Evolutionary conservation across 768 basidiomycete species (phyloP).

Genomic region (Kwoniella dendrophila): DNA sequence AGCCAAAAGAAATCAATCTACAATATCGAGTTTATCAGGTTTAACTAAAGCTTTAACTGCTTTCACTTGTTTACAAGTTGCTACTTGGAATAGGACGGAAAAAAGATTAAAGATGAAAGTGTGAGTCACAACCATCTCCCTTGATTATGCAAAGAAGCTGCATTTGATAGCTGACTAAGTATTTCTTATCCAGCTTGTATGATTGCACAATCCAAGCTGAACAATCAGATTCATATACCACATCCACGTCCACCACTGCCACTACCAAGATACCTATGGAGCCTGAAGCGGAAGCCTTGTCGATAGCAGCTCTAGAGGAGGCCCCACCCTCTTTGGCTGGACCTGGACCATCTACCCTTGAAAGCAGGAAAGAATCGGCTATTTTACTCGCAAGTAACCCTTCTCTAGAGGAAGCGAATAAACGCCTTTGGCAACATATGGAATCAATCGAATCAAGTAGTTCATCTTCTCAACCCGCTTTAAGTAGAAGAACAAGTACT

Average conservation of each 20-base stretch:
- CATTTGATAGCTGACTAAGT: slow-evolving; percentile 3
- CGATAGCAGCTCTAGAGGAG: not conserved
- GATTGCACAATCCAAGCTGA: slow-evolving; percentile 54
- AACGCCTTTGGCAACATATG: slow-evolving; percentile 5
- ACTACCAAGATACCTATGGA: no score
- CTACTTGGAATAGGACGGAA: slow-evolving; percentile 53
- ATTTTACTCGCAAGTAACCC: not conserved
- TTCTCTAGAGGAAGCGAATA: slow-evolving; percentile 16
- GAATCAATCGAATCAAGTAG: not conserved
- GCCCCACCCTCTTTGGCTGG: slow-evolving; percentile 9
- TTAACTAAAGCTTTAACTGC: slow-evolving; percentile 58
- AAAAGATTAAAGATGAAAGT: slow-evolving; percentile 49
- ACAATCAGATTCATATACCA: slow-evolving; percentile 13
- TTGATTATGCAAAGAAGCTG: not conserved
- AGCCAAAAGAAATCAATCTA: slow-evolving; percentile 43
- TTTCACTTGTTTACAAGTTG: slow-evolving; percentile 56
- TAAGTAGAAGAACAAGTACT: not conserved
- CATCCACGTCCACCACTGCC: not conserved
- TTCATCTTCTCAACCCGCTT: not conserved
- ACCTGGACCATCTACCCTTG: slow-evolving; percentile 28
- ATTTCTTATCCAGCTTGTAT: slow-evolving; percentile 39
- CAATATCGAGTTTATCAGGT: slow-evolving; percentile 44
- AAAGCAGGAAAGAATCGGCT: not conserved
- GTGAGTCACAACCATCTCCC: slow-evolving; percentile 30
- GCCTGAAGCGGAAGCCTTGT: not conserved